Percentiles rank a stretch among this genome's conserved stretches.
Evolutionary conservation across 208 protist genomes (phyloP).

Genomic region (Crithidia brevicula): DNA sequence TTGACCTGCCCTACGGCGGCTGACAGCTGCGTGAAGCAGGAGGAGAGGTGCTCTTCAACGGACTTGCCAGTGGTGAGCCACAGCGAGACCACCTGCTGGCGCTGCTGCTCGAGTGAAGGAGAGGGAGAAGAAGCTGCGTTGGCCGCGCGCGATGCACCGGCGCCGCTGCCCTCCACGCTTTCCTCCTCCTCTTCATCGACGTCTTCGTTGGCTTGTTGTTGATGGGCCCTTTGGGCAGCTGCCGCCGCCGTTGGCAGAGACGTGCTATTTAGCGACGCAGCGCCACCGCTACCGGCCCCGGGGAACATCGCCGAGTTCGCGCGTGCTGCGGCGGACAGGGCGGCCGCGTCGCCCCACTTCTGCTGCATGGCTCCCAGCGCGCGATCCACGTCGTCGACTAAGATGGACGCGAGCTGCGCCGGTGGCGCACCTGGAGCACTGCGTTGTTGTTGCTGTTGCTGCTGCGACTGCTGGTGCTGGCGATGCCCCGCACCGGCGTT

Average conservation of each 20-base stretch:
- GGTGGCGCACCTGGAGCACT: background rate
- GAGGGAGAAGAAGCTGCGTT: slow-evolving; percentile 4
- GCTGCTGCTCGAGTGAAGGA: slow-evolving; percentile 37
- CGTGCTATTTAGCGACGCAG: too few species aligned
- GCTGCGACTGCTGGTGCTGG: slow-evolving; percentile 26
- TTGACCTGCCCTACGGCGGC: slow-evolving; percentile 73
- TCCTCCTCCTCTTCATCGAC: slow-evolving; percentile 18
- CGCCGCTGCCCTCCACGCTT: background rate
- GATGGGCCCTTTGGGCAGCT: too few species aligned
- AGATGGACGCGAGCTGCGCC: slow-evolving; percentile 50
- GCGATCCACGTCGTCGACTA: slow-evolving; percentile 80
- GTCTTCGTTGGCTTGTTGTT: slow-evolving; percentile 6
- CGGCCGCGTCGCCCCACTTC: slow-evolving; percentile 49
- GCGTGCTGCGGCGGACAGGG: slow-evolving; percentile 15
- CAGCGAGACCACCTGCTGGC: slow-evolving; percentile 30
- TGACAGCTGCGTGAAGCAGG: slow-evolving; percentile 63
- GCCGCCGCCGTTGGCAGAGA: background rate
- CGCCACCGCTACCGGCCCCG: background rate
- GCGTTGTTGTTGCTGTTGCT: slow-evolving; percentile 9
- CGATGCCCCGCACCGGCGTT: slow-evolving; percentile 26
- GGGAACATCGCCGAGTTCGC: background rate
- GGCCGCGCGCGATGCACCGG: background rate
- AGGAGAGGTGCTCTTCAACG: slow-evolving; percentile 44
- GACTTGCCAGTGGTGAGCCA: slow-evolving; percentile 52
- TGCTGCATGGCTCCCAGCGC: slow-evolving; percentile 76